phyloP scores from a whole-genome alignment of 2,329 filamentous ascomycete species.

The Beauveria sp. region DNA sequence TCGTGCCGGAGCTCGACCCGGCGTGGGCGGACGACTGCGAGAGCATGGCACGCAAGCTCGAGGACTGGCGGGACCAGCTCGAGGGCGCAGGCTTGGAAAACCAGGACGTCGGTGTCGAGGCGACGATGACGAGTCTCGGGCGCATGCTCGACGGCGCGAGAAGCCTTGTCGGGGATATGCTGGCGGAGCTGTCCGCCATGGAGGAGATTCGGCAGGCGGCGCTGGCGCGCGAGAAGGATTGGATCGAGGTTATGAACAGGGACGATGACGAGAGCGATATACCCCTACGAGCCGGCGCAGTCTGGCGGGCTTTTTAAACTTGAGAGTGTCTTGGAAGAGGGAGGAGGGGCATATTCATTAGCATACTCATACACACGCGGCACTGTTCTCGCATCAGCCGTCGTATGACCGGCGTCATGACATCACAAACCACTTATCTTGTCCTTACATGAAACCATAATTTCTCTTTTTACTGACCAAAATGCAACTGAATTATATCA shows the following conservation, averaged over 20 bases:
- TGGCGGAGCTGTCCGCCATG: constrained; percentile 56
- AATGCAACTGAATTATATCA: not conserved
- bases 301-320: constrained; percentile 35
- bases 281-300: constrained; percentile 34
- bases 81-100: constrained; percentile 17
- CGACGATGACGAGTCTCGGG: constrained; percentile 30
- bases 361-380: not conserved
- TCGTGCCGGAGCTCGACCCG: constrained; percentile 47
- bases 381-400: not conserved
- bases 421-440: not conserved
- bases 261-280: constrained; percentile 28
- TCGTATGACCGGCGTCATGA: not conserved
- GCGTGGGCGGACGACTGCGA: constrained; percentile 53
- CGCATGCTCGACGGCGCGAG: constrained; percentile 41
- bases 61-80: constrained; percentile 44
- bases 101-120: constrained; percentile 11
- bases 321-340: not conserved
- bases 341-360: not conserved
- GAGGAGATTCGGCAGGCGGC: constrained; percentile 52
- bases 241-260: constrained; percentile 48
- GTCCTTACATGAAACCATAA: not conserved
- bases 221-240: constrained; percentile 46
- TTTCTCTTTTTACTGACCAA: not conserved
- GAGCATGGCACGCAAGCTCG: constrained; percentile 44
- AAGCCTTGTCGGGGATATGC: constrained; percentile 48